Percentiles rank a stretch among this genome's conserved stretches.
phyloP scores from a whole-genome alignment of 2,329 filamentous ascomycete genomes.

The Aureobasidium subglaciale region DNA sequence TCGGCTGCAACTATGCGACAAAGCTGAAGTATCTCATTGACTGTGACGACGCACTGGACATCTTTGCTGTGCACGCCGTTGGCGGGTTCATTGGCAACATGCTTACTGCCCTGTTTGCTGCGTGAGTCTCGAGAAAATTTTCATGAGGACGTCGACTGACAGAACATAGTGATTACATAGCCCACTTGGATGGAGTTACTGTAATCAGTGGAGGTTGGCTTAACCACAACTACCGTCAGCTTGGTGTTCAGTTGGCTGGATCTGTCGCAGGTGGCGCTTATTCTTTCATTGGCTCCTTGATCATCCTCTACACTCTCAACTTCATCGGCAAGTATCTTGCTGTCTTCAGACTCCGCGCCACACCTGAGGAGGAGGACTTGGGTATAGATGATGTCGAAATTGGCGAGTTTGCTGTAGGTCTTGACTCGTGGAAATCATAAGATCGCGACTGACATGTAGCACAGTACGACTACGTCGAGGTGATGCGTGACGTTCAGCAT shows the following conservation, averaged over 20 bases:
- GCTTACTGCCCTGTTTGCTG: constrained; percentile 73
- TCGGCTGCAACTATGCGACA: constrained; percentile 80
- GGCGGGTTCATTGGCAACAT: constrained; percentile 75
- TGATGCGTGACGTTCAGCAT: constrained; percentile 59
- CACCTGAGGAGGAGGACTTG: constrained; percentile 70
- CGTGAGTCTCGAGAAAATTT: constrained; percentile 42
- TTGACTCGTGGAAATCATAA: too few species aligned
- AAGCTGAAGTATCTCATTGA: constrained; percentile 80
- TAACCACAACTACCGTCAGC: constrained; percentile 75
- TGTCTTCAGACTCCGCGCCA: constrained; percentile 64
- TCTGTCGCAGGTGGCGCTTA: constrained; percentile 69
- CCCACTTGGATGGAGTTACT: constrained; percentile 64
- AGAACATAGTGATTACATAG: constrained; percentile 60
- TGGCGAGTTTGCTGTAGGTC: constrained; percentile 74
- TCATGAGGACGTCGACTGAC: neutral
- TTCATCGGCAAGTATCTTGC: constrained; percentile 74
- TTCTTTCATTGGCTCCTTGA: constrained; percentile 68
- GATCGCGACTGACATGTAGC: neutral
- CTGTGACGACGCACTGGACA: constrained; percentile 81
- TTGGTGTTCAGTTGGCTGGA: constrained; percentile 78
- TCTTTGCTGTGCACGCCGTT: constrained; percentile 75
- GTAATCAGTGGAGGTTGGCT: constrained; percentile 71
- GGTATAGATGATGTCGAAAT: constrained; percentile 88
- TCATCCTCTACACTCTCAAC: constrained; percentile 55
- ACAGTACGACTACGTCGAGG: constrained; percentile 81